These are phyloP conservation scores for Cynara cardunculus DNA, from an alignment of 129 eudicot genomes.

Conservation along the genomic window DNA sequence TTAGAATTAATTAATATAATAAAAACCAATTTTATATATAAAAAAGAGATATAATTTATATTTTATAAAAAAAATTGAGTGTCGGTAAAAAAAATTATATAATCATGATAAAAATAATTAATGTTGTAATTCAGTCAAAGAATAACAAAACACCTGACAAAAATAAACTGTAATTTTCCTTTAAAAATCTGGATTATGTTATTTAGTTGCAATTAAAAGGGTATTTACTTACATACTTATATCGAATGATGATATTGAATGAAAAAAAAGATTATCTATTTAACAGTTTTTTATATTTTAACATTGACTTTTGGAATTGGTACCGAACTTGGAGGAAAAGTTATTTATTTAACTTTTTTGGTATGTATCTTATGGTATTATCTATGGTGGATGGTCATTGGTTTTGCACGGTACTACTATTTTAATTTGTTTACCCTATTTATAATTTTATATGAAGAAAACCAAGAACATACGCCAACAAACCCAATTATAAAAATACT, in stretches of 20 bases:
- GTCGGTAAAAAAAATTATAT: no score
- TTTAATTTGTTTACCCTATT: background rate
- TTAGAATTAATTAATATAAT: background rate
- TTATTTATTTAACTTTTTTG: background rate
- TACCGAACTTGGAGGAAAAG: background rate
- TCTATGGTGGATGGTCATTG: background rate
- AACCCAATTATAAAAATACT: constrained; percentile 15
- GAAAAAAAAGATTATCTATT: background rate
- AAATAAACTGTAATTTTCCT: no score
- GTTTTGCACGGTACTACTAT: background rate
- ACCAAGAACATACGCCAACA: constrained; percentile 32
- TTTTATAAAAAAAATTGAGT: background rate
- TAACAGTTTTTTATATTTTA: background rate
- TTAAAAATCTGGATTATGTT: no score
- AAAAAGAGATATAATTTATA: background rate
- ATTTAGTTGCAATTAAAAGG: background rate
- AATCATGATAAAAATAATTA: no score
- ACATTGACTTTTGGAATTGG: background rate
- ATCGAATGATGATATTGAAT: background rate
- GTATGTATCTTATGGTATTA: background rate
- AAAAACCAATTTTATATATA: background rate
- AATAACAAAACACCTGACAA: no score
- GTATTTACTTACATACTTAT: background rate
- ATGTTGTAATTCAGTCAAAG: no score
- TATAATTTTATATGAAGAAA: background rate